Percentiles rank a stretch among this genome's conserved stretches.
phyloP scores from a whole-genome alignment of 371 early-diverging fungal species.

The Encephalitozoon intestinalis region DNA sequence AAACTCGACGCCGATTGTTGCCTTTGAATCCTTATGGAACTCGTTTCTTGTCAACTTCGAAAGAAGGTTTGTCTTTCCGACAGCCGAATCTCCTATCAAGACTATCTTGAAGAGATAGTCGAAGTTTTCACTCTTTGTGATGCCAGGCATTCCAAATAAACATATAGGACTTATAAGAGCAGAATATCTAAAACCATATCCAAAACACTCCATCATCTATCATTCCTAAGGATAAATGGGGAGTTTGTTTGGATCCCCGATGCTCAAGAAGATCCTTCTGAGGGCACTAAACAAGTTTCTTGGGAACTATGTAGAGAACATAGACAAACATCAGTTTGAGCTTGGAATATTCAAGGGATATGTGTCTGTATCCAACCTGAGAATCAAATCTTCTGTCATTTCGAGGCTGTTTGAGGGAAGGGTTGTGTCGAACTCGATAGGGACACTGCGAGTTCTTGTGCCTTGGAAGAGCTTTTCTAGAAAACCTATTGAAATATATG shows the following conservation, averaged over 20 bases:
- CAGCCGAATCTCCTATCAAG: slow-evolving; percentile 95
- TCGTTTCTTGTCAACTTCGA: slow-evolving; percentile 89
- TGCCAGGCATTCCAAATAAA: neutral
- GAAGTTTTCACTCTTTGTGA: slow-evolving; percentile 55
- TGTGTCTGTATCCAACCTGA: slow-evolving; percentile 2
- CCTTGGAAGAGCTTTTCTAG: slow-evolving; percentile 2
- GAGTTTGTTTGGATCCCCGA: slow-evolving; percentile 10
- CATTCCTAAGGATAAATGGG: neutral
- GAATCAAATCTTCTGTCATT: slow-evolving; percentile 1
- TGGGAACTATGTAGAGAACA: slow-evolving; percentile 8
- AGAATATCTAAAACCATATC: neutral
- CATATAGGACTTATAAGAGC: neutral
- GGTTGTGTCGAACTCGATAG: neutral
- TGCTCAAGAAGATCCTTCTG: slow-evolving; percentile 12
- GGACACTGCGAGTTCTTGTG: neutral
- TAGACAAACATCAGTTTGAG: slow-evolving; percentile 12
- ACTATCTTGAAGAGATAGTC: slow-evolving; percentile 74
- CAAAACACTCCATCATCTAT: neutral
- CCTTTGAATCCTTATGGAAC: slow-evolving; percentile 87
- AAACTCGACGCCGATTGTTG: slow-evolving; percentile 97
- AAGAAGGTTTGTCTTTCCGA: slow-evolving; percentile 96
- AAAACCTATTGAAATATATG: neutral
- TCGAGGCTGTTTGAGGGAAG: neutral
- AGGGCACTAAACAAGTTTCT: neutral
- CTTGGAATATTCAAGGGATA: slow-evolving; percentile 16